Base-by-base conservation (phyloP, 2,329 filamentous ascomycete genomes). In the Clarireedia paspali region DNA sequence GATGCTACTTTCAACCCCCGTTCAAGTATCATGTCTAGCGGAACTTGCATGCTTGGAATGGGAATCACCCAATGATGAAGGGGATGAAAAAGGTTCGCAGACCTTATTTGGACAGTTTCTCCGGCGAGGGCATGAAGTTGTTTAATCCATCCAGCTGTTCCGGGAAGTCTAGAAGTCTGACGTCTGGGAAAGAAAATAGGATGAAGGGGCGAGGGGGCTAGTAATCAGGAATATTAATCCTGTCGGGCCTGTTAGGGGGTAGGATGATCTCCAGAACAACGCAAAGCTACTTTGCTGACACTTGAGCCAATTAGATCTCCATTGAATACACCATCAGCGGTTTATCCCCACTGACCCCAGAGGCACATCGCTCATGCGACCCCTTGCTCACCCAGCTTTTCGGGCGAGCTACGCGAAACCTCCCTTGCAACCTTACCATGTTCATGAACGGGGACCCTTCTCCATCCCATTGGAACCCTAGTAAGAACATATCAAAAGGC, bases 331-430 rank as follows among this genome's bases (percentile, higher is more conserved):
- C 15, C 15, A 17, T n/a, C 39, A 38, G 23, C 6, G 23, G 10
- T 15, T 23, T 24, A 46, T 17, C 26, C 4, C 26, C 15, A 24
- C 50, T 2, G 30, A 30, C 26, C 26, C 12, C 40, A 27, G 27
- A 24, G 30, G 27, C 12, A 26, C n/a, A 14, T 53, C 6, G 4
- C 34, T 30, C 42, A 39, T 47, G 42, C 42, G 26, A 24, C 14
- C 42, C 56, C 58, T 45, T 51, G 50, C 40, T 39, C 26, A 42
- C 20, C 56, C 52, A 54, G 50, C 26, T 14, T 34, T 47, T 56
- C 49, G 46, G 56, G 58, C 45, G 48, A 42, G 46, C 51, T 42
- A 23, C 20, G 6, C 45, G 24, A 23, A 40, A 20, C n/a, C 10
- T 30, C 9, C n/a, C 10, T 30, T 5, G 26, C 2, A 12, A 6